A percentile compares a stretch with the other conserved stretches of the same genome.
Evolutionary conservation across 768 basidiomycete genomes (phyloP).

Genomic region (Pisolithus orientalis): DNA sequence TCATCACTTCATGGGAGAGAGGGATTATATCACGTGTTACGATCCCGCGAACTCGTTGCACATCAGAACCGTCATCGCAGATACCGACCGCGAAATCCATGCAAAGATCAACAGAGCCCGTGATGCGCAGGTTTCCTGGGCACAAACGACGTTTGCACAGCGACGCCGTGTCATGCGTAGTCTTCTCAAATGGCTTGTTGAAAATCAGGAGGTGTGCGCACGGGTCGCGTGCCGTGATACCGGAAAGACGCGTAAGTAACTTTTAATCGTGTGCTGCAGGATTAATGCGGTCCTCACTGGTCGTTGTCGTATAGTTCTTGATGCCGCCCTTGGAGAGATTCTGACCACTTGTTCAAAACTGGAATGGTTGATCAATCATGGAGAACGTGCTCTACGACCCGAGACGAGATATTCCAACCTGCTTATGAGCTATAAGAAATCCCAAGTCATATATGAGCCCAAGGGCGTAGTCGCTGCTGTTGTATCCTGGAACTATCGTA

Average conservation of each 20-base stretch:
- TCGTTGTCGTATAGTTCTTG: conserved; percentile 55
- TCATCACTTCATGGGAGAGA: conserved; percentile 34
- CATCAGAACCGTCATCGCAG: conserved; percentile 70
- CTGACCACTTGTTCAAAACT: conserved; percentile 92
- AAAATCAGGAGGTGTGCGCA: conserved; percentile 83
- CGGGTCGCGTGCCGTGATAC: conserved; percentile 89
- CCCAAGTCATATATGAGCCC: conserved; percentile 81
- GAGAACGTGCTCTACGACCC: conserved; percentile 69
- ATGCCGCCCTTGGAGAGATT: conserved; percentile 92
- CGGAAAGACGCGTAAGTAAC: conserved; percentile 81
- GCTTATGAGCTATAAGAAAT: conserved; percentile 70
- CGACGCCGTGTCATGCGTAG: conserved; percentile 81
- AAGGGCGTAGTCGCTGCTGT: conserved; percentile 89
- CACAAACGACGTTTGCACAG: conserved; percentile 66
- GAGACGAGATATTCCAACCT: conserved; percentile 63
- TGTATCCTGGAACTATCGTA: conserved; percentile 95
- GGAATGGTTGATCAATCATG: conserved; percentile 86
- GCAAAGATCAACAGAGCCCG: conserved; percentile 63
- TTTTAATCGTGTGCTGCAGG: too few species aligned
- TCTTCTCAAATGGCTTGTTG: conserved; percentile 86
- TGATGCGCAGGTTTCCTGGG: conserved; percentile 69
- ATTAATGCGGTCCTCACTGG: too few species aligned
- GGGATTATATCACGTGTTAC: conserved; percentile 81
- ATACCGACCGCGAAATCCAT: conserved; percentile 64
- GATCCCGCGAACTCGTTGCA: conserved; percentile 88